Base-by-base conservation (phyloP, 225 moss, liverwort and hornwort species). In the Polytrichum commune region DNA sequence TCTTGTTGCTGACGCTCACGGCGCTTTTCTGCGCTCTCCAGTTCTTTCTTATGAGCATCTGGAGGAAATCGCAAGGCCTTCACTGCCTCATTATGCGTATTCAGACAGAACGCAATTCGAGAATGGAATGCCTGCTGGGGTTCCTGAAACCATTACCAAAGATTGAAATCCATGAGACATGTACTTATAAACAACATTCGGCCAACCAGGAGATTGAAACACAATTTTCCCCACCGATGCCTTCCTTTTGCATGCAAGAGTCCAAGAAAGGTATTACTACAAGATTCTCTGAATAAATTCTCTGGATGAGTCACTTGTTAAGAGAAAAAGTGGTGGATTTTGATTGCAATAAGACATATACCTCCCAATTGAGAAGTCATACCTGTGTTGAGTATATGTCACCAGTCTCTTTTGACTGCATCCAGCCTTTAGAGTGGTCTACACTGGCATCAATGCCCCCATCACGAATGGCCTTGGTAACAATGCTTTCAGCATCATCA, bases 361-460 rank as follows among this genome's bases (percentile, higher is more conserved):
- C 46, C 46, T 46, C 16, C 46, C 46, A 46, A 13, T 46, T 46
- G 13, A 16, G 4, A 56, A 55, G 66, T 25, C 73, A 38, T 81
- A 87, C 87, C 87, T 96, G 96, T 6, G 96, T 96, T 22, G 91
- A 93, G 65, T 96, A 96, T 38, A 96, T 93, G 73, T 96, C 96
- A 70, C 96, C 96, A 54, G 96, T 93, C 72, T 96, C 96, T 81
- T 91, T 96, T 56, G 96, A 96, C 74, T 92, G 93, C 96, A 96
- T 93, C 96, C 93, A 96, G 30, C 96, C 93, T 81, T 90, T 87
- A 13, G 84, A 85, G 73, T 93, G 96, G 46, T 96, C 96, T 32
- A 93, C 93, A 77, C 81, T 89, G 20, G 92, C 96, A 77, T 96
- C 96, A 64, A 96, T 92, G 54, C 96, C 96, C 72, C 96, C 96